These are phyloP conservation scores for Backusella sp. DNA, from an alignment of 192 early-diverging fungal species.

Conservation along the genomic window DNA sequence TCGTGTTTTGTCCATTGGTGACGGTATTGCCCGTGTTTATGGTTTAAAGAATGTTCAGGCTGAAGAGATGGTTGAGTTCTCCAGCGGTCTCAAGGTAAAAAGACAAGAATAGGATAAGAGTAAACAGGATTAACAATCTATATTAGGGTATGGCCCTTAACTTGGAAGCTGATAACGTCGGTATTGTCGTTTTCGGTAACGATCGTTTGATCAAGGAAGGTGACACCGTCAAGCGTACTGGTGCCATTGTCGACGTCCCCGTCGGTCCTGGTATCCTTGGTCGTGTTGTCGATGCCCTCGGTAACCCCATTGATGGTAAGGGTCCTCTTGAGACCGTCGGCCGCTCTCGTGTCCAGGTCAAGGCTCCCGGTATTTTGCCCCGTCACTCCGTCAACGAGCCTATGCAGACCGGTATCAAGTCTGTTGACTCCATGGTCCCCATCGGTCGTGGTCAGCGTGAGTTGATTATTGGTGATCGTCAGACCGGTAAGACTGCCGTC, in stretches of 20 bases:
- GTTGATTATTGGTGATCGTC: constrained; percentile 99
- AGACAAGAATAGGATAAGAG: not conserved
- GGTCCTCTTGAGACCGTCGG: constrained; percentile 86
- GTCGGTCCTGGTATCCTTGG: constrained; percentile 89
- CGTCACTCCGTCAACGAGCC: constrained; percentile 99
- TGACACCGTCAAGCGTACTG: constrained; percentile 98
- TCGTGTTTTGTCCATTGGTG: constrained; percentile 98
- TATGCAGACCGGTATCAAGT: constrained; percentile 99
- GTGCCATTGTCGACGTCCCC: constrained; percentile 97
- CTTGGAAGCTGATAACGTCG: constrained; percentile 99
- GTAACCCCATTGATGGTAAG: constrained; percentile 99
- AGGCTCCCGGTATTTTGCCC: constrained; percentile 99
- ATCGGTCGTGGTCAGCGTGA: constrained; percentile 99
- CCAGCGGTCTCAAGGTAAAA: constrained; percentile 92
- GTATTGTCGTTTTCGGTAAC: constrained; percentile 99
- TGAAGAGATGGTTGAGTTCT: constrained; percentile 99
- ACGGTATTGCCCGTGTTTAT: constrained; percentile 99
- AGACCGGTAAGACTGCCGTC: constrained; percentile 99
- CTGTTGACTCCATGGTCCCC: constrained; percentile 99
- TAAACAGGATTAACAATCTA: not conserved
- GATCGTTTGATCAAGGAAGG: constrained; percentile 99
- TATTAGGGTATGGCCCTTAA: constrained; percentile 97
- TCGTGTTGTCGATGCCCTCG: constrained; percentile 98
- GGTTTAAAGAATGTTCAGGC: constrained; percentile 98
- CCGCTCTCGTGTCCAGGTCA: constrained; percentile 95